These are phyloP conservation scores for Mollisia scopiformis DNA, from an alignment of 2,329 filamentous ascomycete genomes.

Conservation along the genomic window DNA sequence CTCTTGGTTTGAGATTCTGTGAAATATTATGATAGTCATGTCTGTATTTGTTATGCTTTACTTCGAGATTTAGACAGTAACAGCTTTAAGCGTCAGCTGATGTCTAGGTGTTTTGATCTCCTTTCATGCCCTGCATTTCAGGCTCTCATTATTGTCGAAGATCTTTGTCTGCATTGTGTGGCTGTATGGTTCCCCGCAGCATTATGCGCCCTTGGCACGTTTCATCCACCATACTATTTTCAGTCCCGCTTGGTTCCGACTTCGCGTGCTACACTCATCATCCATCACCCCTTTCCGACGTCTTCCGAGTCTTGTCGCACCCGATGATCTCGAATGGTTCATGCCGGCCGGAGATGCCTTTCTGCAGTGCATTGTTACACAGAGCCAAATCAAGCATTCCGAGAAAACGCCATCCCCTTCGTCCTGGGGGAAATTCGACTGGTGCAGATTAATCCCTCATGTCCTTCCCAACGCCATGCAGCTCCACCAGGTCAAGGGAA, in stretches of 20 bases:
- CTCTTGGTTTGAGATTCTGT: too few relatives aligned
- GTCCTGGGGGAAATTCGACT: constrained; percentile 23
- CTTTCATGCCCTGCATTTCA: neutral
- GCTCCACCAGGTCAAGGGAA: constrained; percentile 7
- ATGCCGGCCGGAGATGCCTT: neutral
- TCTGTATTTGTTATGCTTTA: neutral
- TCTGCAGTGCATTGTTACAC: neutral
- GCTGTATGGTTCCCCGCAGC: neutral
- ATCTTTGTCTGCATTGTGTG: neutral
- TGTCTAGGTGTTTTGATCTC: neutral
- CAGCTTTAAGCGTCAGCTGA: neutral
- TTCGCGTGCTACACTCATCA: neutral
- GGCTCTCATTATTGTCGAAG: too few relatives aligned
- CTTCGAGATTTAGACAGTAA: neutral
- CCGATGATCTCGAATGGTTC: neutral
- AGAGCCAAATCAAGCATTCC: constrained; percentile 12
- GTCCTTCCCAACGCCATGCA: constrained; percentile 8
- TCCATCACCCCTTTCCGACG: neutral
- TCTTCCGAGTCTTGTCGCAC: neutral
- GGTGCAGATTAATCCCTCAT: constrained; percentile 35
- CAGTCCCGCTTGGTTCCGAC: neutral
- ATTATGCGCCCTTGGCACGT: neutral
- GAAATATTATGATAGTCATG: too few relatives aligned
- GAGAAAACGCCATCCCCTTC: constrained; percentile 12
- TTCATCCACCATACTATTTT: neutral